Conservation (phyloP, 2,329 filamentous ascomycete species). For the Fusarium sp. region DNA sequence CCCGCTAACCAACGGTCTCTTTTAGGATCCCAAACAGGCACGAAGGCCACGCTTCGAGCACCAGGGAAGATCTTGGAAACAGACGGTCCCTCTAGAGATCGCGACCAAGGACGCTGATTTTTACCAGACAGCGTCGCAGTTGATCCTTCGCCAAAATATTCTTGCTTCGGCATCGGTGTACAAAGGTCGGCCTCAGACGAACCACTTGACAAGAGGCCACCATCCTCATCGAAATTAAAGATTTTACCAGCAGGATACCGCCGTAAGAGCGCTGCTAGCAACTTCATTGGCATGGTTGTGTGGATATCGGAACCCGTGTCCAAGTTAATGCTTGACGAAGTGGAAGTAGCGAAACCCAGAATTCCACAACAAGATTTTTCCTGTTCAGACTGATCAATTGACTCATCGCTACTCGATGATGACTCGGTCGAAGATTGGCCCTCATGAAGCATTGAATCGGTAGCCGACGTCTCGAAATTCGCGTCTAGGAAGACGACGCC, state of each 20-base stretch:
- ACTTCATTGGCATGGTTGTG: conserved; percentile 51
- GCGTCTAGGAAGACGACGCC: conserved; percentile 52
- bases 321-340: conserved; percentile 50
- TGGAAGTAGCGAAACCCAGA: conserved; percentile 54
- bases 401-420: conserved; percentile 47
- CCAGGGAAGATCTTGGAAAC: conserved; percentile 54
- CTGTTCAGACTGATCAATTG: conserved; percentile 1
- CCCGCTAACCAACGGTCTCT: conserved; percentile 62
- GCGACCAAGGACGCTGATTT: conserved; percentile 9
- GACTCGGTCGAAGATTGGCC: conserved; percentile 20
- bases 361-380: conserved; percentile 47
- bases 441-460: conserved; percentile 34
- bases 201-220: conserved; percentile 50
- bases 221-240: conserved; percentile 58
- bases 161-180: background rate
- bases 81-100: conserved; percentile 11
- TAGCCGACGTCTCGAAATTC: conserved; percentile 37
- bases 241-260: conserved; percentile 60
- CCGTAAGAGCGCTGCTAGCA: conserved; percentile 56
- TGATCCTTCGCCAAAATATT: background rate
- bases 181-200: conserved; percentile 46
- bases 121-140: background rate
- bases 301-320: conserved; percentile 31
- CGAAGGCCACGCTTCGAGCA: conserved; percentile 59
- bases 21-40: conserved; percentile 61